phyloP scores from a whole-genome alignment of 2,329 filamentous ascomycete genomes.

The Apiospora arundinis region DNA sequence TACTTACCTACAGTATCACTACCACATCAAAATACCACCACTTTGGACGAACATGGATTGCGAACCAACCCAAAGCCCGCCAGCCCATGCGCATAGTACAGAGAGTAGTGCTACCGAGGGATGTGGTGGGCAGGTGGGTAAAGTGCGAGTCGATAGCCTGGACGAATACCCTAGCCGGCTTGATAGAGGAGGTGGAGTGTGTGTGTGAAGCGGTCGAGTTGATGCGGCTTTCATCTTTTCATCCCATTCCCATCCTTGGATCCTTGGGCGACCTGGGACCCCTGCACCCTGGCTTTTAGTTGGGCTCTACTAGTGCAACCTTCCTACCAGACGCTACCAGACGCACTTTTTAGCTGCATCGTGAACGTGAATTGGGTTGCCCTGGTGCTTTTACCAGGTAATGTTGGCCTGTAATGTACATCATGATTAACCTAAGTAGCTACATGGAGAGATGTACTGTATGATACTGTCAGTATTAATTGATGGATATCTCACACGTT shows the following conservation, averaged over 20 bases:
- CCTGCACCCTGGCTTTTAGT: slow-evolving; percentile 16
- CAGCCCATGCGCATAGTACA: slow-evolving; percentile 15
- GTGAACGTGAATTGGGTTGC: slow-evolving; percentile 17
- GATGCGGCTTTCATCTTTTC: slow-evolving; percentile 16
- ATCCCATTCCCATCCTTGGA: slow-evolving; percentile 1
- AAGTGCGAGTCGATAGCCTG: slow-evolving; percentile 16
- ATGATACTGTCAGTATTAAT: neutral
- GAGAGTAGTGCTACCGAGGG: slow-evolving; percentile 11
- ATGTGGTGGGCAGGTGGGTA: slow-evolving; percentile 16
- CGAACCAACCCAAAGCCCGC: slow-evolving; percentile 15
- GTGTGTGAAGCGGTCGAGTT: slow-evolving; percentile 1
- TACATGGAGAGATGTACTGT: too few species aligned
- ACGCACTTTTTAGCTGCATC: slow-evolving; percentile 8
- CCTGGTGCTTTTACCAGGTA: slow-evolving; percentile 3
- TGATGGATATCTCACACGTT: neutral
- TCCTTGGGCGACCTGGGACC: neutral
- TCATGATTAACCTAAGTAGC: neutral
- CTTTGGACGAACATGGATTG: slow-evolving; percentile 2
- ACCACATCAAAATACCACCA: neutral
- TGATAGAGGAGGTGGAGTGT: slow-evolving; percentile 9
- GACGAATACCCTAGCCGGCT: neutral
- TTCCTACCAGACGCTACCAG: slow-evolving; percentile 1
- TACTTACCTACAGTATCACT: neutral
- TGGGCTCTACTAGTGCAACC: slow-evolving; percentile 16
- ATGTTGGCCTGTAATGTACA: neutral